Base-by-base conservation (phyloP, 2,329 filamentous ascomycete species). In the Fusarium musae region DNA sequence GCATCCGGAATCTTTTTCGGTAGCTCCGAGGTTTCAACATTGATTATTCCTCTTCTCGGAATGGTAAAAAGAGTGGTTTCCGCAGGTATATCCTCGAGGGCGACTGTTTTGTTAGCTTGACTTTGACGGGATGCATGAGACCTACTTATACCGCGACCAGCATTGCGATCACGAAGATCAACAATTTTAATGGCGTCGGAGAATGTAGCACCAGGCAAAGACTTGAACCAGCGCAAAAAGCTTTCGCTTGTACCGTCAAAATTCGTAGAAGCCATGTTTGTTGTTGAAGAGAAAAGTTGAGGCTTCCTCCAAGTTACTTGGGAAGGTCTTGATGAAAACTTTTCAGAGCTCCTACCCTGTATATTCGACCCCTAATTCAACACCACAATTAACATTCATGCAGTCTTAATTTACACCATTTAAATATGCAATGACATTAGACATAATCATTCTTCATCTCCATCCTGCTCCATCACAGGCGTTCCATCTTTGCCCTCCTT, bases 1-100 rank as follows among this genome's bases (percentile, higher is more conserved):
- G 91, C 81, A 50, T 86, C 81, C 0, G 90, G 87, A 28, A 92
- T 86, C 80, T 85, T 86, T 75, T 81, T 83, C 30, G 88, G 87
- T 36, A 97, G 85, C 53, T 88, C 86, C 2, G 94, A 96, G 44
- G 93, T 97, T 78, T 92, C 87, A 28, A 89, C 85, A 75, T 89
- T 93, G 78, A 97, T 89, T 71, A 97, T 91, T 56, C 88, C 85
- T 52, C 85, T 83, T 69, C 93, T 90, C 5, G 94, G 94, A 69
- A 97, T 93, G 52, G 90, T 91, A 84, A 97, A 97, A 47, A 97
- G 87, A 53, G 92, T 88, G 63, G 94, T 93, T 69, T 95, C 93
- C 75, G 93, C 88, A 23, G 86, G 83, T 60, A 97, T 93, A 70
- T 94, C 89, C 65, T 87, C 80, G 28, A 84, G 87, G 32, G 94